A percentile compares a stretch with the other conserved stretches of the same genome.
Conservation (phyloP, 768 basidiomycete genomes). For the Boletellus sp. region DNA sequence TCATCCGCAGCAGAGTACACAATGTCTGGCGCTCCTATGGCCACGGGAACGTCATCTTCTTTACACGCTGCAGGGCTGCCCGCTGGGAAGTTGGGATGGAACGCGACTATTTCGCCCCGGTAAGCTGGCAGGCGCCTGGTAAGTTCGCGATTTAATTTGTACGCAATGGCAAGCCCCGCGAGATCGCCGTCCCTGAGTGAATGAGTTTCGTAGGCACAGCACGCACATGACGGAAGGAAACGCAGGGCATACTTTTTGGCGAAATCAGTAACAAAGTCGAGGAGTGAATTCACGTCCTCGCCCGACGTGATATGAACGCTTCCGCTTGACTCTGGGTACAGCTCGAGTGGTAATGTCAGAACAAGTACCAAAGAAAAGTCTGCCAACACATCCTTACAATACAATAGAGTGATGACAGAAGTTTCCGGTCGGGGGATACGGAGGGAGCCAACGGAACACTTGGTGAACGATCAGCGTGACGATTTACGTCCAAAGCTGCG, state of each 20-base stretch:
- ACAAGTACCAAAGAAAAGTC: too few relatives aligned
- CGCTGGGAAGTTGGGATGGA: constrained; percentile 25
- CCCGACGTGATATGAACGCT: constrained; percentile 45
- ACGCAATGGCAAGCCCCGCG: constrained; percentile 43
- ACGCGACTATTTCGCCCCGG: constrained; percentile 7
- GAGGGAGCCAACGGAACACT: constrained; percentile 19
- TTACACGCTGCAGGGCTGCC: constrained; percentile 26
- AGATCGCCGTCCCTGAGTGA: constrained; percentile 33
- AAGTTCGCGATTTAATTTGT: constrained; percentile 52
- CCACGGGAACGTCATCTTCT: constrained; percentile 15
- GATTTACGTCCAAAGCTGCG: not conserved
- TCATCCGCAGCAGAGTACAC: constrained; percentile 33
- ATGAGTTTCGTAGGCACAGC: not conserved
- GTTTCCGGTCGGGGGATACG: constrained; percentile 23
- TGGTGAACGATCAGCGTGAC: not conserved
- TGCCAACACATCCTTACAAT: constrained; percentile 31
- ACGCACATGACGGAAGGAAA: not conserved
- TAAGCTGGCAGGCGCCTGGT: constrained; percentile 45
- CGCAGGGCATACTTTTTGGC: constrained; percentile 36
- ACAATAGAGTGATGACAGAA: constrained; percentile 30
- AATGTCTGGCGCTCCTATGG: constrained; percentile 27
- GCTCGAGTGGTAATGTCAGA: constrained; percentile 5
- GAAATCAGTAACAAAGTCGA: constrained; percentile 44
- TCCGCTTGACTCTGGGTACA: constrained; percentile 45
- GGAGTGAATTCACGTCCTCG: constrained; percentile 37